Percentiles rank a stretch among this genome's conserved stretches.
These are phyloP conservation scores for Suillus luteus DNA, from an alignment of 768 basidiomycete species.

Conservation along the genomic window DNA sequence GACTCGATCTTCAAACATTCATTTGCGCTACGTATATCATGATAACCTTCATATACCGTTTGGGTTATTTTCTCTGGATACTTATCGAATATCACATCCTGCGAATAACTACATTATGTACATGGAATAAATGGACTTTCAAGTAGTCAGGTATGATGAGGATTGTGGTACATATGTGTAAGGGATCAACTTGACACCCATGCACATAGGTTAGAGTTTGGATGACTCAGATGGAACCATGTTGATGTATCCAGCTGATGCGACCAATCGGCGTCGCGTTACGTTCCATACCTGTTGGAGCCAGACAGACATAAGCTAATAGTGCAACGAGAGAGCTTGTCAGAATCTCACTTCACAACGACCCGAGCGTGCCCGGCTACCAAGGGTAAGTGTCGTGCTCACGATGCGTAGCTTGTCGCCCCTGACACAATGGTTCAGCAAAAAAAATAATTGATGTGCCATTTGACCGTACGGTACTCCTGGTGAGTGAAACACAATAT, in stretches of 20 bases:
- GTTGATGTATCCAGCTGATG: conserved; percentile 56
- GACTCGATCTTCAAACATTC: conserved; percentile 23
- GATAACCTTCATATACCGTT: neutral
- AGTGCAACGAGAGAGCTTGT: neutral
- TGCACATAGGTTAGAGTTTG: conserved; percentile 14
- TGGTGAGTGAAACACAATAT: conserved; percentile 46
- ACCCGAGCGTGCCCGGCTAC: conserved; percentile 47
- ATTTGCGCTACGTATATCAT: conserved; percentile 18
- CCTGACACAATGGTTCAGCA: conserved; percentile 26
- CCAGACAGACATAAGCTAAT: neutral
- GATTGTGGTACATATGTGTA: neutral
- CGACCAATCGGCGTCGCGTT: conserved; percentile 52
- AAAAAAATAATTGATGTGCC: neutral
- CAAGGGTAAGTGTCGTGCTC: conserved; percentile 52
- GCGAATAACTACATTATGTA: neutral
- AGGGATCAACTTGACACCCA: neutral
- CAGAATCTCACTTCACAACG: conserved; percentile 46
- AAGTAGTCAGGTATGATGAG: neutral
- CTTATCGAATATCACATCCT: conserved; percentile 1
- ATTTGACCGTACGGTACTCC: conserved; percentile 38
- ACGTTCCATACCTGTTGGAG: conserved; percentile 54
- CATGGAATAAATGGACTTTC: too few relatives aligned
- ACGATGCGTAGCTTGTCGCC: conserved; percentile 54
- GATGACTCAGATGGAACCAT: conserved; percentile 46
- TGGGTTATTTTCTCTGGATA: conserved; percentile 15